Conservation (phyloP, 345 rosid species). For the Moricandia moricandioides region DNA sequence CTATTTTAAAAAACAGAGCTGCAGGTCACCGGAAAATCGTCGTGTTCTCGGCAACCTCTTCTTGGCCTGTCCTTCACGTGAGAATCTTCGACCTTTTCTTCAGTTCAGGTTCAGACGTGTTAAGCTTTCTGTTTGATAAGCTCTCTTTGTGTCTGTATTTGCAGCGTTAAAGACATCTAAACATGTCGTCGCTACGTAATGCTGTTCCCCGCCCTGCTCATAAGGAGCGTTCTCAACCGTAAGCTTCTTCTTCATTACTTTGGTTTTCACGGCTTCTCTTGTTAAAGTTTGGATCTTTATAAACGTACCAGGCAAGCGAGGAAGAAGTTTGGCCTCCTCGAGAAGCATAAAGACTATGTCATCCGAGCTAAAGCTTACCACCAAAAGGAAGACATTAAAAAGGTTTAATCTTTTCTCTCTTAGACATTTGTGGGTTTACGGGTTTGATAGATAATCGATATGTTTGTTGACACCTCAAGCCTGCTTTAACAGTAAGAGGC, state of each 20-base stretch:
- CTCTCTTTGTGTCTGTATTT: conserved; percentile 11
- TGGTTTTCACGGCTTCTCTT: not conserved
- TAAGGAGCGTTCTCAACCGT: conserved; percentile 92
- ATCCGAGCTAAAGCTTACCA: conserved; percentile 71
- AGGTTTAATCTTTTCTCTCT: conserved; percentile 37
- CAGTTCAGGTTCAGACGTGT: not conserved
- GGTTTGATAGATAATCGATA: not conserved
- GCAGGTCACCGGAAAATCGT: conserved; percentile 15
- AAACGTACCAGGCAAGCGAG: conserved; percentile 49
- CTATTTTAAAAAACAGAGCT: not conserved
- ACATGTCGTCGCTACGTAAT: conserved; percentile 78
- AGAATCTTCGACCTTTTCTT: not conserved
- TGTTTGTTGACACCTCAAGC: not conserved
- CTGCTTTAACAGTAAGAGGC: not conserved
- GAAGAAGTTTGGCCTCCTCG: conserved; percentile 75
- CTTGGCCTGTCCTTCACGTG: not conserved
- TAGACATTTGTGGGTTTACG: too few relatives aligned
- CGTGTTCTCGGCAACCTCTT: not conserved
- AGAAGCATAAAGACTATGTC: conserved; percentile 92
- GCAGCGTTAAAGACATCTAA: conserved; percentile 28
- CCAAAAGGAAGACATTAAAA: conserved; percentile 60
- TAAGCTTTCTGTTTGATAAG: not conserved
- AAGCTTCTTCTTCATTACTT: conserved; percentile 32
- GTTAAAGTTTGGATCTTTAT: not conserved
- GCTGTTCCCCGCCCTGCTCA: conserved; percentile 66